Evolutionary conservation across 2,329 filamentous ascomycete species (phyloP).

Genomic region (Dactylella cylindrospora): DNA sequence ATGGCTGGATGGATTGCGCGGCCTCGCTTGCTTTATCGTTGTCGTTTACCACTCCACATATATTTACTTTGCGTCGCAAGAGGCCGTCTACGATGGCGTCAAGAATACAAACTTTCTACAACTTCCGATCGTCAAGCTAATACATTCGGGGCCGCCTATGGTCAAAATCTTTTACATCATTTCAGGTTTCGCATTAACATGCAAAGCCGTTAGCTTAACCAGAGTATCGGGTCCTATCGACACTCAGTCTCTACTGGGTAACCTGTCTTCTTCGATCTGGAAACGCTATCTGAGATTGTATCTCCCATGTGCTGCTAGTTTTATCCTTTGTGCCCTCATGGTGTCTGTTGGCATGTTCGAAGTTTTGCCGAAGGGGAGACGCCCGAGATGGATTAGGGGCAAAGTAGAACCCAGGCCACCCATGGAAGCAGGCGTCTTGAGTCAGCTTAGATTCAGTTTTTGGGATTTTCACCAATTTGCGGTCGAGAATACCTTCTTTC

Average conservation of each 20-base stretch:
- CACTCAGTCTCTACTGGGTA: neutral
- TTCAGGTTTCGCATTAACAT: conserved; percentile 16
- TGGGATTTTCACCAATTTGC: conserved; percentile 20
- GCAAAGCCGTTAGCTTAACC: conserved; percentile 13
- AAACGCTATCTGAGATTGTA: conserved; percentile 20
- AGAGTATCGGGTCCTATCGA: conserved; percentile 4
- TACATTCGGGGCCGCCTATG: conserved; percentile 20
- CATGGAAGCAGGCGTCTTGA: conserved; percentile 2
- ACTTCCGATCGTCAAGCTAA: conserved; percentile 17
- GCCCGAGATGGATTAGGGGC: conserved; percentile 9
- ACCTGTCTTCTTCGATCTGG: conserved; percentile 24
- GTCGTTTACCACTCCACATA: conserved; percentile 18
- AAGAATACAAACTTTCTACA: conserved; percentile 5
- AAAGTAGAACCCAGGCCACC: conserved; percentile 6
- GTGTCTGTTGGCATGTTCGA: conserved; percentile 8
- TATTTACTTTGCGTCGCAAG: neutral
- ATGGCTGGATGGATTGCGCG: conserved; percentile 25
- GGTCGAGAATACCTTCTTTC: conserved; percentile 8
- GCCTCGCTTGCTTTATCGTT: conserved; percentile 13
- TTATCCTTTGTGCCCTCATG: conserved; percentile 14
- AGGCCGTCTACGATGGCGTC: conserved; percentile 8
- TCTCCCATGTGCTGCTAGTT: conserved; percentile 13
- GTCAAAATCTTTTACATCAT: conserved; percentile 31
- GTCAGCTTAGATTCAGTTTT: conserved; percentile 2
- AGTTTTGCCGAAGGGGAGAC: neutral